Percentiles rank a stretch among this genome's conserved stretches.
Conservation (phyloP, 371 early-diverging fungal species). For the Rhizopus microsporus region DNA sequence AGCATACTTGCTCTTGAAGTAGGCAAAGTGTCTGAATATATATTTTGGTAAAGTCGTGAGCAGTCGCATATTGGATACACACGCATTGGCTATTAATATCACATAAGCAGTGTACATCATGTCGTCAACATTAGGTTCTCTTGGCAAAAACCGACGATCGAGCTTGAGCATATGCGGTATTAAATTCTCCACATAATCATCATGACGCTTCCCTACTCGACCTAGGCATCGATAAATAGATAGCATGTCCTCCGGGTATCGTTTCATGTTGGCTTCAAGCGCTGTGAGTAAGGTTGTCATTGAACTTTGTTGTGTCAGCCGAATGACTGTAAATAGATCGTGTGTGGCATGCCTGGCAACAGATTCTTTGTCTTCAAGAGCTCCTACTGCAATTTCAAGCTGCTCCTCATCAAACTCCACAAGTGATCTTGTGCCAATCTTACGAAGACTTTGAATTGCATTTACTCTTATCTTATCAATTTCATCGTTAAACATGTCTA, state of each 20-base stretch:
- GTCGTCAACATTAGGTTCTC: constrained; percentile 71
- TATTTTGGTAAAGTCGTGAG: constrained; percentile 64
- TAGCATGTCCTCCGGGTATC: constrained; percentile 68
- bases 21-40: neutral
- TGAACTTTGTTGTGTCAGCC: constrained; percentile 35
- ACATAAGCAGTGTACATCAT: constrained; percentile 64
- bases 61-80: constrained; percentile 47
- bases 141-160: constrained; percentile 65
- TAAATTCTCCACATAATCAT: constrained; percentile 53
- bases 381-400: constrained; percentile 71
- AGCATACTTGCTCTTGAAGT: constrained; percentile 45
- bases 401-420: constrained; percentile 77
- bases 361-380: constrained; percentile 73
- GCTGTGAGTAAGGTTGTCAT: constrained; percentile 51
- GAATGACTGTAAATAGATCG: constrained; percentile 57
- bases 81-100: constrained; percentile 74
- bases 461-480: constrained; percentile 81
- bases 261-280: constrained; percentile 59
- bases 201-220: constrained; percentile 64
- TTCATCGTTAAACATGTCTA: constrained; percentile 96
- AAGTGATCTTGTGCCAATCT: constrained; percentile 60
- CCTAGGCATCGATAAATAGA: constrained; percentile 68
- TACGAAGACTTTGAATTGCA: constrained; percentile 72
- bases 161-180: constrained; percentile 62
- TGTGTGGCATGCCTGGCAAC: constrained; percentile 71